A percentile compares a stretch with the other conserved stretches of the same genome.
Evolutionary conservation across 1,284 basidiomycete genomes (phyloP).

Genomic region (Malassezia obtusa): DNA sequence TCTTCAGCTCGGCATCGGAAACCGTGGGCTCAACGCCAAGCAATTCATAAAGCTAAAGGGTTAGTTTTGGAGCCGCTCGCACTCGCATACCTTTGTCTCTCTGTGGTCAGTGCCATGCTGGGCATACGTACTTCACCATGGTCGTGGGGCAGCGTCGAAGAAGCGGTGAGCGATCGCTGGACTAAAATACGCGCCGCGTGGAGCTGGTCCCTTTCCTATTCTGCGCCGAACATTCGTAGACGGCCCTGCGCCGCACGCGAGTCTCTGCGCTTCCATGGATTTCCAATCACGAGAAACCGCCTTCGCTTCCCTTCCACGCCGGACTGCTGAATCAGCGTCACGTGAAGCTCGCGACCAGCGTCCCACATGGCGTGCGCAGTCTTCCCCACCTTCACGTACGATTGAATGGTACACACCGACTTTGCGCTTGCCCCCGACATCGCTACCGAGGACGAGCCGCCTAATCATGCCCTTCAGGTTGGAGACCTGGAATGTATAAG

Average conservation of each 20-base stretch:
- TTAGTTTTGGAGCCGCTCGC: neutral
- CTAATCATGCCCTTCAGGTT: neutral
- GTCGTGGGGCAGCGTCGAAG: neutral
- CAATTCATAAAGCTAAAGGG: conserved; percentile 41
- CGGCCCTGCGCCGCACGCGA: neutral
- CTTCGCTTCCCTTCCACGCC: neutral
- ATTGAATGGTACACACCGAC: neutral
- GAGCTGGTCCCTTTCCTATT: neutral
- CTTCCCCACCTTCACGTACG: too few species aligned
- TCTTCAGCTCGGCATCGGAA: conserved; percentile 42
- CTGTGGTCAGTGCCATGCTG: conserved; percentile 7
- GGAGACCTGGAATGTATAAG: neutral
- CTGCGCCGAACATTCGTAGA: neutral
- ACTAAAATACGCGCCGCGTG: neutral
- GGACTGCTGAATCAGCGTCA: too few species aligned
- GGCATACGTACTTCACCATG: conserved; percentile 17
- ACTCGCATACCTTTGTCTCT: conserved; percentile 18
- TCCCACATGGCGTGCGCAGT: too few species aligned
- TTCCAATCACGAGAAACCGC: neutral
- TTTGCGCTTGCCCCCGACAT: neutral
- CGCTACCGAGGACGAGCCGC: neutral
- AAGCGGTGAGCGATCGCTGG: neutral
- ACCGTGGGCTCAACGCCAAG: conserved; percentile 36
- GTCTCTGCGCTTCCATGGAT: neutral
- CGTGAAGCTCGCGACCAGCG: too few species aligned